Base-by-base conservation (phyloP, 75 land plant species). In the Isoetes taiwanensis region DNA sequence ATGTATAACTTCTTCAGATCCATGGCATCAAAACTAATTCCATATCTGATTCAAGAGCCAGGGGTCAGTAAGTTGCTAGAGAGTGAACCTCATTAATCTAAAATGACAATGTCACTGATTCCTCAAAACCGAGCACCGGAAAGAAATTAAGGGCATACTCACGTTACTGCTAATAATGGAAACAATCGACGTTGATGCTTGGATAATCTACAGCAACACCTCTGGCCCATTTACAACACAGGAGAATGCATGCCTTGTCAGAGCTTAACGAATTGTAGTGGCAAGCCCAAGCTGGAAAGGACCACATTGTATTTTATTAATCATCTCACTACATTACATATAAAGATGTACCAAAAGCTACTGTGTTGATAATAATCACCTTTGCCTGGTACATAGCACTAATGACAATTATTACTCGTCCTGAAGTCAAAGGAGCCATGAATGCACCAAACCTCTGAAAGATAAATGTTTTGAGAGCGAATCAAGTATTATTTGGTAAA, bases 371-470 rank as follows among this genome's bases (percentile, higher is more conserved):
- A n/a, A n/a, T n/a, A n/a, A n/a, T n/a, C n/a, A 90, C 96, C 86
- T 84, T 87, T 59, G 89, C 56, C 50, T 60, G 54, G 57, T 83
- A 76, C 21, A 81, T 29, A 32, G 97, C 68, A 70, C 58, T 75
- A 9, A 60, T 73, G 54, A 94, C 83, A 68, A 91, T 80, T 23
- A 61, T 83, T 28, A 91, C 89, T 43, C 97, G 88, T 21, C 97
- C 95, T 31, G 71, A 65, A 64, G 97, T 87, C 52, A 91, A 62
- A 28, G 97, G 97, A 40, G 97, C 84, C 75, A 86, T 58, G 56
- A 91, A 91, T 42, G 87, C 89, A 38, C 79, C 95, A 81, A 91
- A 91, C 28, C 97, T 83, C 95, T 91, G 82, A 26, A 65, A 54
- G n/a, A n/a, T n/a, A n/a, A n/a, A n/a, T n/a, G n/a, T n/a, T n/a